These are phyloP conservation scores for Globisporangium viniferum DNA, from an alignment of 352 stramenopile genomes.

Conservation along the genomic window DNA sequence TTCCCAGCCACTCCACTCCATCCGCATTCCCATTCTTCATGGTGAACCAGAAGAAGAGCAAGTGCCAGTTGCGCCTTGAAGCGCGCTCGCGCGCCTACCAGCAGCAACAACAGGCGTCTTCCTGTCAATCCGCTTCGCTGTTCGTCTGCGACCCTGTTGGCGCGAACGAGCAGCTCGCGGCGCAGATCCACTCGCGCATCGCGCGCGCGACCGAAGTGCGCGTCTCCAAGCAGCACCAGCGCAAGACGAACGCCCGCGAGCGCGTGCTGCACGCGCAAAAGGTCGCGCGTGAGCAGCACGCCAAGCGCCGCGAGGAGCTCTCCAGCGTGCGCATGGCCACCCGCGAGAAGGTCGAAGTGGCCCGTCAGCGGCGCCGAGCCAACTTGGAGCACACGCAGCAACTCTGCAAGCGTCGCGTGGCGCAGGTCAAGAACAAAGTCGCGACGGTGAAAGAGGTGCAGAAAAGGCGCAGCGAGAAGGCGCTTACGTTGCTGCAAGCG, in stretches of 20 bases:
- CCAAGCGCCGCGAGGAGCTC: constrained; percentile 43
- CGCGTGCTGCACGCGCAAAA: constrained; percentile 56
- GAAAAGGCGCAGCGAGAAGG: constrained; percentile 31
- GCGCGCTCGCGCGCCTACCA: constrained; percentile 37
- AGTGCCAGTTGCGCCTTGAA: constrained; percentile 69
- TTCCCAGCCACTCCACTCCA: neutral
- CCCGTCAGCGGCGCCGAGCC: constrained; percentile 40
- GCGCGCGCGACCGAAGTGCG: constrained; percentile 50
- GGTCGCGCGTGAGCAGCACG: constrained; percentile 47
- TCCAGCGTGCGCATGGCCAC: constrained; percentile 30
- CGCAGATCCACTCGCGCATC: constrained; percentile 43
- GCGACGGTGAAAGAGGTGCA: constrained; percentile 45
- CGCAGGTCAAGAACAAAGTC: constrained; percentile 51
- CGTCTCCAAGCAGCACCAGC: constrained; percentile 34
- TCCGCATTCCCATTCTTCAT: constrained; percentile 17
- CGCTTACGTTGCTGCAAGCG: constrained; percentile 33
- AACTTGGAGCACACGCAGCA: constrained; percentile 40
- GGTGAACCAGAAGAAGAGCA: constrained; percentile 62
- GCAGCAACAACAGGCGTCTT: neutral
- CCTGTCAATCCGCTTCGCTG: neutral
- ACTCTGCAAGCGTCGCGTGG: constrained; percentile 40
- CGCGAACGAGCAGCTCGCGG: constrained; percentile 19
- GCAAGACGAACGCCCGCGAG: constrained; percentile 35
- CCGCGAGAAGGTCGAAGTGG: constrained; percentile 45
- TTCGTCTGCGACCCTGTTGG: neutral